These are phyloP conservation scores for Mycena metata DNA, from an alignment of 768 basidiomycete genomes.

Conservation along the genomic window DNA sequence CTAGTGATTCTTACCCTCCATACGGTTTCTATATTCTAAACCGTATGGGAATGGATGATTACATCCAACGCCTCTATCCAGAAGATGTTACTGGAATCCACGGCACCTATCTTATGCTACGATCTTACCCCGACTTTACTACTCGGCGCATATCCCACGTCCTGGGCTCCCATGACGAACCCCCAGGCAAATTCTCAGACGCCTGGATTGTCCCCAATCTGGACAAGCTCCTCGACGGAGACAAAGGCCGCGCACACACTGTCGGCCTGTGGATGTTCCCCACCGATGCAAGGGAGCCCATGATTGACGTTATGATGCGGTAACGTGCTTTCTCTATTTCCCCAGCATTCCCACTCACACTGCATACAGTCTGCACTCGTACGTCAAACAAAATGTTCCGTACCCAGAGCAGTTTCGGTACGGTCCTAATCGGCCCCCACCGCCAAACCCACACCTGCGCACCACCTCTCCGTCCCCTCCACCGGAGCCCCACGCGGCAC, in stretches of 20 bases:
- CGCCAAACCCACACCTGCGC: conserved; percentile 59
- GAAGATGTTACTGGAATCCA: conserved; percentile 79
- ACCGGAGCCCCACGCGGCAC: conserved; percentile 31
- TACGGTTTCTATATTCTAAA: conserved; percentile 91
- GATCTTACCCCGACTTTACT: conserved; percentile 80
- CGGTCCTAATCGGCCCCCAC: conserved; percentile 75
- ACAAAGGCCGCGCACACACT: conserved; percentile 70
- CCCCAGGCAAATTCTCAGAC: conserved; percentile 62
- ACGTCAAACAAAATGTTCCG: conserved; percentile 72
- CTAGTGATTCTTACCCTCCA: conserved; percentile 80
- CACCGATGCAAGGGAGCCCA: conserved; percentile 76
- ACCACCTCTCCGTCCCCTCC: conserved; percentile 44
- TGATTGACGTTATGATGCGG: conserved; percentile 81
- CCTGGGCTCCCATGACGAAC: conserved; percentile 48
- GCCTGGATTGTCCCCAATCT: conserved; percentile 62
- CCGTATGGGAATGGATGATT: conserved; percentile 84
- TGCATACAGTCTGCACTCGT: conserved; percentile 68
- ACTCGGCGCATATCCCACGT: conserved; percentile 58
- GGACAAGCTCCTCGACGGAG: conserved; percentile 57
- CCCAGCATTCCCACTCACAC: not conserved
- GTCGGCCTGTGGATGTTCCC: conserved; percentile 85
- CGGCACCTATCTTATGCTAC: conserved; percentile 79
- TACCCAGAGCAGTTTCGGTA: conserved; percentile 83
- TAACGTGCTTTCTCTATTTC: conserved; percentile 41
- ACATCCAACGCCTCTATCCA: conserved; percentile 79